Conservation (phyloP, 768 basidiomycete genomes). For the Naematelia encephala region DNA sequence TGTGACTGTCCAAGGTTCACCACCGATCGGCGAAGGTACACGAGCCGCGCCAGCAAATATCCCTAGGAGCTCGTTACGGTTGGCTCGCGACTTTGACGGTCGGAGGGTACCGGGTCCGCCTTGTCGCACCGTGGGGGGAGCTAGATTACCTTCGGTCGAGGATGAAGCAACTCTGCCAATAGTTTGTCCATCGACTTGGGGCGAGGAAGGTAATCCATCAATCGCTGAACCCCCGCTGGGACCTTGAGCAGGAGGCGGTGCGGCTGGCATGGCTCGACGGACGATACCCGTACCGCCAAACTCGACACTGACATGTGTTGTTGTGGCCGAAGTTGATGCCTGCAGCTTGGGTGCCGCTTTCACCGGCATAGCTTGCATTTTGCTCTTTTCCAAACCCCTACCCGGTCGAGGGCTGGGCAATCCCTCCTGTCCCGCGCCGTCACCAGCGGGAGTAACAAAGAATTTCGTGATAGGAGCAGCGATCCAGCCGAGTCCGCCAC, state of each 20-base stretch:
- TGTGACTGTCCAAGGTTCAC: constrained; percentile 72
- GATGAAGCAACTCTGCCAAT: neutral
- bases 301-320: constrained; percentile 93
- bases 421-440: neutral
- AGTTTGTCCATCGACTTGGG: constrained; percentile 12
- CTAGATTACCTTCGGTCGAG: constrained; percentile 6
- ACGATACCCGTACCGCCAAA: constrained; percentile 70
- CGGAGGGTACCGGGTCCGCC: constrained; percentile 23
- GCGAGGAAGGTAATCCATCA: constrained; percentile 15
- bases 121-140: constrained; percentile 11
- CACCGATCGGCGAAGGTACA: constrained; percentile 48
- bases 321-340: constrained; percentile 78
- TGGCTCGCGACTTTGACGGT: constrained; percentile 32
- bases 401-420: constrained; percentile 1
- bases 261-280: constrained; percentile 52
- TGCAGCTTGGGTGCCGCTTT: constrained; percentile 69
- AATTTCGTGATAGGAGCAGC: constrained; percentile 74
- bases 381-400: constrained; percentile 21
- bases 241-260: neutral
- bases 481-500: constrained; percentile 64
- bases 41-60: constrained; percentile 91
- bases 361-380: constrained; percentile 31
- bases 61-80: constrained; percentile 59
- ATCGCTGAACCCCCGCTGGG: constrained; percentile 3
- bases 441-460: constrained; percentile 56